phyloP scores from a whole-genome alignment of 2,329 filamentous ascomycete species.

The Phialocephala sp. region DNA sequence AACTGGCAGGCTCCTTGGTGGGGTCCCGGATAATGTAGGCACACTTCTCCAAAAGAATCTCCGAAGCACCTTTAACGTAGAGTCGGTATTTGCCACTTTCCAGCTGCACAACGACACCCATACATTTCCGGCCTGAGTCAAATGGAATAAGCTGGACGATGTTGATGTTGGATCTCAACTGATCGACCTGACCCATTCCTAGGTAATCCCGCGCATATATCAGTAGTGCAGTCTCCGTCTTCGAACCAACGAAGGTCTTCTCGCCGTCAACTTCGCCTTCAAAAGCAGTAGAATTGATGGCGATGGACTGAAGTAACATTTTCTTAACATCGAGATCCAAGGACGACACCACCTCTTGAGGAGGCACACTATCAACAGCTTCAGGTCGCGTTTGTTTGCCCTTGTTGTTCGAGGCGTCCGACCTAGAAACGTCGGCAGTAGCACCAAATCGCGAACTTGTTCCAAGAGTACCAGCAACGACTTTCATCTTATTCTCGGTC shows the following conservation, averaged over 20 bases:
- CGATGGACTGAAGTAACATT: slow-evolving; percentile 67
- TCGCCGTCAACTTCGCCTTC: slow-evolving; percentile 67
- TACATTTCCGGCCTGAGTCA: slow-evolving; percentile 64
- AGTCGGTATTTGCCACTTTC: slow-evolving; percentile 49
- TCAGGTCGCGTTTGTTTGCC: slow-evolving; percentile 35
- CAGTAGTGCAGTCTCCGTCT: slow-evolving; percentile 79
- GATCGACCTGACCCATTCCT: slow-evolving; percentile 64
- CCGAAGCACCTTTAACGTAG: slow-evolving; percentile 60
- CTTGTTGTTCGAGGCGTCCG: slow-evolving; percentile 32
- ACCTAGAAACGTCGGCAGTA: slow-evolving; percentile 40
- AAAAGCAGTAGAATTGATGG: slow-evolving; percentile 73
- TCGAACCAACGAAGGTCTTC: slow-evolving; percentile 71
- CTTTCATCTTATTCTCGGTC: slow-evolving; percentile 78
- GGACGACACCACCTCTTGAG: slow-evolving; percentile 41
- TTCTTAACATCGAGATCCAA: slow-evolving; percentile 36
- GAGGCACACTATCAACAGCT: slow-evolving; percentile 36
- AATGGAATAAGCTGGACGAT: slow-evolving; percentile 57
- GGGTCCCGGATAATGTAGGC: slow-evolving; percentile 59
- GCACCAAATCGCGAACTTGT: slow-evolving; percentile 59
- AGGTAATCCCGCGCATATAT: slow-evolving; percentile 70
- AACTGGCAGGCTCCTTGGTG: slow-evolving; percentile 61
- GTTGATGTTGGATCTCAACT: slow-evolving; percentile 66
- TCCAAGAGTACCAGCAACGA: slow-evolving; percentile 74
- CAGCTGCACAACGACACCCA: slow-evolving; percentile 66
- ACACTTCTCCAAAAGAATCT: slow-evolving; percentile 53